A percentile compares a stretch with the other conserved stretches of the same genome.
phyloP scores from a whole-genome alignment of 371 early-diverging fungal species.

The Mortierella sp. region DNA sequence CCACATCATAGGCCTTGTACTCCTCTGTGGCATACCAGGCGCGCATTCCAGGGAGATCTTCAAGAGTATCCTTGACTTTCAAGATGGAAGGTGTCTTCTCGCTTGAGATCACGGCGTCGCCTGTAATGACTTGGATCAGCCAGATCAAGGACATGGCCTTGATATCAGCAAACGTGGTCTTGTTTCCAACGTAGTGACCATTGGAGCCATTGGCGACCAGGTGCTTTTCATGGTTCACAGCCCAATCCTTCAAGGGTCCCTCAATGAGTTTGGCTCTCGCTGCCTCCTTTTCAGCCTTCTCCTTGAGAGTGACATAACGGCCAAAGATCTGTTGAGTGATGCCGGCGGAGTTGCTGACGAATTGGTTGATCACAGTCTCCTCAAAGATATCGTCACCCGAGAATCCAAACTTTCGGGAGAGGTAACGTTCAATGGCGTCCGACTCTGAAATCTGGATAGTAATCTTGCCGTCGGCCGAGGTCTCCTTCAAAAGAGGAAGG shows the following conservation, averaged over 20 bases:
- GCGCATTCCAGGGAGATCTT: constrained; percentile 22
- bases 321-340: neutral
- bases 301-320: constrained; percentile 4
- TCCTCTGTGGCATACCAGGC: constrained; percentile 30
- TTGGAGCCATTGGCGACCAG: constrained; percentile 27
- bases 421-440: constrained; percentile 40
- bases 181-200: constrained; percentile 40
- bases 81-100: constrained; percentile 36
- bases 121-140: constrained; percentile 22
- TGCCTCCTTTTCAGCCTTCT: constrained; percentile 14
- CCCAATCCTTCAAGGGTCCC: constrained; percentile 11
- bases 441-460: constrained; percentile 26
- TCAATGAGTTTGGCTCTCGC: constrained; percentile 4
- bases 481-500: constrained; percentile 40
- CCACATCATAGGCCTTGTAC: too few species aligned
- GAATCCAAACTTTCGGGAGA: constrained; percentile 28
- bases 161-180: constrained; percentile 32
- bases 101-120: constrained; percentile 24
- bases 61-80: constrained; percentile 33
- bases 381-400: constrained; percentile 24
- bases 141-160: constrained; percentile 29
- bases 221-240: constrained; percentile 21
- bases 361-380: constrained; percentile 22
- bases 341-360: neutral
- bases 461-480: constrained; percentile 27